A percentile compares a stretch with the other conserved stretches of the same genome.
Conservation (phyloP, 257 asterid species). For the Verbena officinalis region DNA sequence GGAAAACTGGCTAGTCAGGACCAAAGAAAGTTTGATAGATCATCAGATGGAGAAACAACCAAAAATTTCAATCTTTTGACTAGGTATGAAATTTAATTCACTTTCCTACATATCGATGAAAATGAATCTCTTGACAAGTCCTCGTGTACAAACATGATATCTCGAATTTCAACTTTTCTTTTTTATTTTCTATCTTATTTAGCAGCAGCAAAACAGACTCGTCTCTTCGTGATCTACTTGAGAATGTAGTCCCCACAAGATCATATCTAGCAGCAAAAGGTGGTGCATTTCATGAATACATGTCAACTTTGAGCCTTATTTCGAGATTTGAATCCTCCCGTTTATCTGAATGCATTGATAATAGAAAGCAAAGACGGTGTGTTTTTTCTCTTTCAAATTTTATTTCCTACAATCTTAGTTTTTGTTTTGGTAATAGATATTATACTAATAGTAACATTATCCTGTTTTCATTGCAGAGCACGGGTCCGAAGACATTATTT, state of each 20-base stretch:
- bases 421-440: neutral
- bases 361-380: constrained; percentile 63
- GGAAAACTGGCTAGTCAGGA: constrained; percentile 66
- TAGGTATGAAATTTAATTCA: constrained; percentile 49
- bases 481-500: constrained; percentile 70
- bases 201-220: constrained; percentile 52
- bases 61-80: constrained; percentile 33
- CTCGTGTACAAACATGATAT: neutral
- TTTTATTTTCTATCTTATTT: constrained; percentile 17
- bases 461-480: constrained; percentile 50
- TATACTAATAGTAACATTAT: constrained; percentile 26
- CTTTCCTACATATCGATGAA: neutral
- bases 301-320: constrained; percentile 76
- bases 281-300: constrained; percentile 72
- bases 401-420: constrained; percentile 19
- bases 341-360: constrained; percentile 44
- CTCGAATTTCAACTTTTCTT: neutral
- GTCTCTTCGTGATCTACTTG: constrained; percentile 43
- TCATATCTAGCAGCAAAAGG: constrained; percentile 70
- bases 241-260: constrained; percentile 60
- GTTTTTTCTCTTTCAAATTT: constrained; percentile 16
- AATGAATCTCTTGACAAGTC: neutral
- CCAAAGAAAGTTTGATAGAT: constrained; percentile 23
- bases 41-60: constrained; percentile 30
- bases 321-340: constrained; percentile 72